phyloP scores from a whole-genome alignment of 2,329 filamentous ascomycete genomes.

The Penicillium sp. region DNA sequence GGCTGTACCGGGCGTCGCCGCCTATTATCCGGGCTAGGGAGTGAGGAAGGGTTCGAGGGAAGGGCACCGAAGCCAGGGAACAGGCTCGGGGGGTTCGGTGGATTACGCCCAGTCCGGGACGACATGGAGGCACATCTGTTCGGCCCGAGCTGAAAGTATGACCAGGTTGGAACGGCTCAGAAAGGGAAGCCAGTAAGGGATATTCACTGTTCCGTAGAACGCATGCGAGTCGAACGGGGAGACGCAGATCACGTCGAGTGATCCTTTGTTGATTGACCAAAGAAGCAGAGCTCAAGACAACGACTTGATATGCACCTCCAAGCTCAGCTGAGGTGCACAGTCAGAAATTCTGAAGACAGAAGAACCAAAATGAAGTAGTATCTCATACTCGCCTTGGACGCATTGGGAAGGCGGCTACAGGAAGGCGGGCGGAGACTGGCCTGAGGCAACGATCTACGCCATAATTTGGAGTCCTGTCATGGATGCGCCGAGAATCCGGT shows the following conservation, averaged over 20 bases:
- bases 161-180: constrained; percentile 2
- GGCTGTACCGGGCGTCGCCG: constrained; percentile 17
- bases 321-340: neutral
- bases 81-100: constrained; percentile 25
- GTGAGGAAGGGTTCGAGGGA: constrained; percentile 17
- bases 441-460: constrained; percentile 19
- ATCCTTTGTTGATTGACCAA: constrained; percentile 9
- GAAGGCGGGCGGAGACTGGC: constrained; percentile 6
- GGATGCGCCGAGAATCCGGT: no score
- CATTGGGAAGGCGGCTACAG: constrained; percentile 20
- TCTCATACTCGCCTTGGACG: constrained; percentile 18
- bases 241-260: neutral
- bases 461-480: no score
- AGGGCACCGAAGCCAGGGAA: constrained; percentile 16
- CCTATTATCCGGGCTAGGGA: constrained; percentile 16
- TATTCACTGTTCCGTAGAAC: constrained; percentile 10
- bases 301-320: neutral
- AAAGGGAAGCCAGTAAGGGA: constrained; percentile 7
- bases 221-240: constrained; percentile 16
- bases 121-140: constrained; percentile 35
- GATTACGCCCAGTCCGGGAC: constrained; percentile 31
- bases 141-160: neutral
- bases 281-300: neutral
- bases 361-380: constrained; percentile 5
- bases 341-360: constrained; percentile 1